Conservation (phyloP, 495 filamentous ascomycete genomes). For the Beverwykella pulmonaria region DNA sequence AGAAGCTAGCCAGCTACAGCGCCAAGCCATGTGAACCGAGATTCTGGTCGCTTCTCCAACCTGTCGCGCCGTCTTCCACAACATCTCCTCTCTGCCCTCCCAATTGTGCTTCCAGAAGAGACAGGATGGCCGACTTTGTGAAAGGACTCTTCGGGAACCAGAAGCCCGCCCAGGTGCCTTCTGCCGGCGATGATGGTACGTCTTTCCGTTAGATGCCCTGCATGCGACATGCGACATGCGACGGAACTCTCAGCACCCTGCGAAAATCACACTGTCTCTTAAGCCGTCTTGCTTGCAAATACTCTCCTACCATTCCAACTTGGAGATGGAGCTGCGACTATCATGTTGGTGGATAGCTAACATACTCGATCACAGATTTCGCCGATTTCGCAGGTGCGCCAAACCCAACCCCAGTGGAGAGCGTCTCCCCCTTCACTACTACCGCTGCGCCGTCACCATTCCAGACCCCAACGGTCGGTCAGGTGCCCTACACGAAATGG, state of each 20-base stretch:
- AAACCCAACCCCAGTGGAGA: conserved; percentile 48
- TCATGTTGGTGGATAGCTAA: not conserved
- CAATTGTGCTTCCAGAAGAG: conserved; percentile 11
- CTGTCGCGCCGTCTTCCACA: not conserved
- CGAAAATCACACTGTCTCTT: not conserved
- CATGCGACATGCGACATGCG: not conserved
- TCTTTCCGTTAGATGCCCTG: not conserved
- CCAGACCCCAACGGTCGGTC: conserved; percentile 45
- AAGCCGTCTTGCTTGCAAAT: not conserved
- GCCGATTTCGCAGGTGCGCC: conserved; percentile 52
- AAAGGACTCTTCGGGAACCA: conserved; percentile 44
- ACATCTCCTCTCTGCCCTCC: conserved; percentile 1
- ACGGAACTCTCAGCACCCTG: not conserved
- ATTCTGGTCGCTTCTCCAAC: not conserved
- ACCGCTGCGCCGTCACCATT: conserved; percentile 54
- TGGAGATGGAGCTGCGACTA: not conserved
- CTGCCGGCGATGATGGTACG: conserved; percentile 40
- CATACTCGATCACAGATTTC: conserved; percentile 46
- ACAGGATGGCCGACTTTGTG: conserved; percentile 45
- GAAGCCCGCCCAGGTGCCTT: conserved; percentile 37
- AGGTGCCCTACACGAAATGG: conserved; percentile 82
- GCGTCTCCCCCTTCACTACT: conserved; percentile 42
- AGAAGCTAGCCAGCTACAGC: not conserved
- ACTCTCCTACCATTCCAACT: not conserved
- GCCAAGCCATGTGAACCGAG: not conserved